Base-by-base conservation (phyloP, 352 stramenopile genomes). In the Aphanomyces euteiches region DNA sequence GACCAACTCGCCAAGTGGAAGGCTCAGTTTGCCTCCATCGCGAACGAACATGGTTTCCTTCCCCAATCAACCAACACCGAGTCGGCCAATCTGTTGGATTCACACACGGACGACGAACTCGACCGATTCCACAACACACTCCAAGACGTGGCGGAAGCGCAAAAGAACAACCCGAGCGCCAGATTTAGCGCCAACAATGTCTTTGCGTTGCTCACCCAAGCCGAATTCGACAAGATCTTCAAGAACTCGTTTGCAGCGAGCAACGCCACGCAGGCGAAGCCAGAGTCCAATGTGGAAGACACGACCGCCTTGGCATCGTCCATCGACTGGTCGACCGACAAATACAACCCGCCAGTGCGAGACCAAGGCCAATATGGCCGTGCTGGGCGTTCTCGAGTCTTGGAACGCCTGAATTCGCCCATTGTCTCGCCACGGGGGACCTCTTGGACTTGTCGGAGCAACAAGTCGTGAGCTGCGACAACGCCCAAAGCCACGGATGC, bases 321-420 rank as follows among this genome's bases (percentile, higher is more conserved):
- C 43, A 50, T 50, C 17, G 43, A 50, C 17, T 50, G 43, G 43
- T 50, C 43, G 10, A 50, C 43, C 10, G 2, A n/a, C 43, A 50
- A 50, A 12, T 50, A 2, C 10, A 50, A n/a, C 43, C 43, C 43
- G 17, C 43, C 43, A n/a, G 10, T n/a, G 17, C 97, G 97, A 68
- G 93, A 98, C 77, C 93, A 98, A 74, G 93, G 88, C 13, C 56
- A 77, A 1, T 98, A 92, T 74, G 92, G 93, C 50, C 85, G 15
- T 98, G 93, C 77, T 98, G 92, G 92, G 85, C 89, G 5, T 98
- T 98, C 80, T 95, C 88, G 2, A 89, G 93, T 8, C 96, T 90
- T 19, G 94, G 90, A 48, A 77, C 86, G 7, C 88, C 98, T 72
- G 94, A 98, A 79, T 90, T 89, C 34, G 87, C 85, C 47, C 85